Base-by-base conservation (phyloP, 148 eudicot genomes). In the Cornus florida region DNA sequence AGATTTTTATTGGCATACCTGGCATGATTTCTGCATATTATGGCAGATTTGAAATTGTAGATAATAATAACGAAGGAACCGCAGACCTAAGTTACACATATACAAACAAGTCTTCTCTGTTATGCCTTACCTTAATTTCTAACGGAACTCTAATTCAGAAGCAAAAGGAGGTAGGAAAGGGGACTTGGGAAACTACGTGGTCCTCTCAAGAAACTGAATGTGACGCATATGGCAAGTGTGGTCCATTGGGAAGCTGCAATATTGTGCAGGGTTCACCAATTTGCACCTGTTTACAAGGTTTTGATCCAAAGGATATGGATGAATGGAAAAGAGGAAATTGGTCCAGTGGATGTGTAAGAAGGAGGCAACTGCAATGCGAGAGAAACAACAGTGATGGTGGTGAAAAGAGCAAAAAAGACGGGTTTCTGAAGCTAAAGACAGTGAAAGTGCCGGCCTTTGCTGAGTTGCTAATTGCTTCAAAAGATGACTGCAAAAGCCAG, bases 321-420 rank as follows among this genome's bases (percentile, higher is more conserved):
- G 85, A 86, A 46, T 90, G 91, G 91, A 82, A 41, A 31, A 62
- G 24, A 31, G 87, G 87, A 9, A 87, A 83, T 78, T 86, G 87
- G 85, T 75, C 71, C 17, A 28, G 81, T 71, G 92, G 92, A 11
- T 90, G 57, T 50, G 57, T 50, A 13, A 50, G 57, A 6, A 79
- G 43, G 38, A 81, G 77, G 0, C 12, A 60, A 7, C 59, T 89
- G 79, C 71, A 70, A 48, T 91, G 92, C 72, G 76, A 59, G 14
- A 84, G 60, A 23, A 78, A 78, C 31, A 39, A 11, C 17, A 71
- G 12, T 33, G 3, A 1, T 1, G 57, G 48, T 9, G 20, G 48
- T 33, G 24, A 31, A 33, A 8, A 57, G 33, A 75, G 41, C 2
- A 32, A 64, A 80, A 72, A 65, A 62, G 94, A 92, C 43, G 89